Percentiles rank a stretch among this genome's conserved stretches.
Evolutionary conservation across 176 grass and related monocot genomes (phyloP).

Genomic region (Carex myosuroides): DNA sequence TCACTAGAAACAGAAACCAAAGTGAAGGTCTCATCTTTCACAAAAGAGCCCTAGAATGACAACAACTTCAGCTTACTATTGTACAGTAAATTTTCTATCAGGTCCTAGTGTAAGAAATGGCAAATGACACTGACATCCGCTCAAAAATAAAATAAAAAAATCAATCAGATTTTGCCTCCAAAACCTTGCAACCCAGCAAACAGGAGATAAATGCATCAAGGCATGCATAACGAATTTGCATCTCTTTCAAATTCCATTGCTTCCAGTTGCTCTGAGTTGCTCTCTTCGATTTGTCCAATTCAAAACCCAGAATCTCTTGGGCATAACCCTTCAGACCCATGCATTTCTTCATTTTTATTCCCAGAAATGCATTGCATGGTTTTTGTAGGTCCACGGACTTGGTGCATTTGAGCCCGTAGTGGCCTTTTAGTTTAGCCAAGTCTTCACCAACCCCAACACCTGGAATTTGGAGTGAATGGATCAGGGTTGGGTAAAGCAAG

Average conservation of each 20-base stretch:
- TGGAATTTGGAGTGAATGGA: neutral
- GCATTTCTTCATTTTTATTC: neutral
- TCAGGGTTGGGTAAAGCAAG: neutral
- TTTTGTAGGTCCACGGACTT: conserved; percentile 8
- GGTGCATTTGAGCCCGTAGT: conserved; percentile 31
- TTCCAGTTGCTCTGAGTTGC: conserved; percentile 55
- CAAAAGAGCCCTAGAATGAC: neutral
- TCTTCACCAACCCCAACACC: conserved; percentile 38
- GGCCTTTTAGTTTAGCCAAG: conserved; percentile 18
- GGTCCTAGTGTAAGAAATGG: neutral
- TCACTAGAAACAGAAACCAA: neutral
- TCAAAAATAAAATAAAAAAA: too few species aligned
- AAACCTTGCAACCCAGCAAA: conserved; percentile 33
- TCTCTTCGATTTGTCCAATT: conserved; percentile 33
- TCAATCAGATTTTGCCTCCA: neutral
- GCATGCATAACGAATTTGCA: conserved; percentile 41
- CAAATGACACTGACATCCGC: neutral
- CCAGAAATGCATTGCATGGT: conserved; percentile 21
- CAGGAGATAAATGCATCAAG: conserved; percentile 56
- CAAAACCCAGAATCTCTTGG: conserved; percentile 31
- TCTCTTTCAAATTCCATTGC: conserved; percentile 6
- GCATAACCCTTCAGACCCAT: conserved; percentile 40
- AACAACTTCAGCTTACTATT: neutral
- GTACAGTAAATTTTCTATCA: neutral
- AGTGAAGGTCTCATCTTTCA: neutral